Percentiles rank a stretch among this genome's conserved stretches.
Evolutionary conservation across 805 yeast genomes (phyloP).

Genomic region (Kuraishia floccosa): DNA sequence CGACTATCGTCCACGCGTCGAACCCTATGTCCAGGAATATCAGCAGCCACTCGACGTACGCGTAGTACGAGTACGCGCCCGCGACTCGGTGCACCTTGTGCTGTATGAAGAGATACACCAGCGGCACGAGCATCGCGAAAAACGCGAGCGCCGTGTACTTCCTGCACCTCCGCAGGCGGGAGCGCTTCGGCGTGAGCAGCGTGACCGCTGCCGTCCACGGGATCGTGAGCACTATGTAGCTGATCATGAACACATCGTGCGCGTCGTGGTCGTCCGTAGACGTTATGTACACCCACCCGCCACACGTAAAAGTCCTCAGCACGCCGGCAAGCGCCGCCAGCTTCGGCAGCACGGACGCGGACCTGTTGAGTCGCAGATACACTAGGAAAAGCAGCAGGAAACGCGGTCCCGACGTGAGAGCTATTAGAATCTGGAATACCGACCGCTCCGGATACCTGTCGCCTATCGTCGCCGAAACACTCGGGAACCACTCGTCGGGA

Average conservation of each 20-base stretch:
- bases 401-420: constrained; percentile 88
- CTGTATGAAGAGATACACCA: constrained; percentile 81
- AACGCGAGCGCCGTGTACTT: constrained; percentile 45
- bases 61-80: constrained; percentile 94
- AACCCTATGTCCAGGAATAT: constrained; percentile 76
- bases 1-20: constrained; percentile 69
- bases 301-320: constrained; percentile 87
- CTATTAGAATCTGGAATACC: constrained; percentile 82
- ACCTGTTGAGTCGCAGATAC: constrained; percentile 32
- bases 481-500: constrained; percentile 98
- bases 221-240: constrained; percentile 76
- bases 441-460: constrained; percentile 95
- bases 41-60: constrained; percentile 90
- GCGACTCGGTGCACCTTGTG: constrained; percentile 81
- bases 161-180: constrained; percentile 39
- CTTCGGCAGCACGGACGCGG: constrained; percentile 23
- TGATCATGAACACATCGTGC: constrained; percentile 93
- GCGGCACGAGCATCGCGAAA: constrained; percentile 66
- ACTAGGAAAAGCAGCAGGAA: constrained; percentile 50
- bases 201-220: constrained; percentile 80
- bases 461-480: constrained; percentile 95
- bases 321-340: constrained; percentile 52
- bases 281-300: constrained; percentile 98
- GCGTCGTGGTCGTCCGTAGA: constrained; percentile 95
- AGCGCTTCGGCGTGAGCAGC: constrained; percentile 30